Conservation (phyloP, 2,329 filamentous ascomycete species). For the Tolypocladium ovalisporum region DNA sequence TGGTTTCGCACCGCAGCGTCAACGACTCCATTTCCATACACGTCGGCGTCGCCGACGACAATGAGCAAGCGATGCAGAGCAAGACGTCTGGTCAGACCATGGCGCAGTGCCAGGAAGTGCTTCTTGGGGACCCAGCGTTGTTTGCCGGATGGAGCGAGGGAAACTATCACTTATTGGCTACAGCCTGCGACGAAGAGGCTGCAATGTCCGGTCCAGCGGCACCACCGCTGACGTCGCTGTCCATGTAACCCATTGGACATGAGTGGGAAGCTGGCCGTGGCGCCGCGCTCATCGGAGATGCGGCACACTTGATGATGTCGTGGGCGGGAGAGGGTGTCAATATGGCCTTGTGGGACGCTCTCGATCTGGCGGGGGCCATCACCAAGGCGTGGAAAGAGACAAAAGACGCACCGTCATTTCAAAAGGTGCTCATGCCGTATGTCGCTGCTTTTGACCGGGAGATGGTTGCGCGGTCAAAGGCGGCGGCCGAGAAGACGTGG, state of each 20-base stretch:
- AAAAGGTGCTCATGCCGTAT: constrained; percentile 6
- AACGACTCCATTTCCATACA: constrained; percentile 18
- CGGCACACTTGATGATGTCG: constrained; percentile 41
- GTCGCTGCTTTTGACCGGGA: constrained; percentile 1
- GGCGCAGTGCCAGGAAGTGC: constrained; percentile 5
- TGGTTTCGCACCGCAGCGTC: constrained; percentile 19
- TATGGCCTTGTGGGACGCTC: constrained; percentile 36
- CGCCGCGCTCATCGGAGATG: constrained; percentile 41
- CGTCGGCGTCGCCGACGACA: constrained; percentile 11
- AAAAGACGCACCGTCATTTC: constrained; percentile 3
- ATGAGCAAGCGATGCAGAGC: constrained; percentile 11
- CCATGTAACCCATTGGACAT: constrained; percentile 30
- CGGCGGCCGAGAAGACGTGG: constrained; percentile 4
- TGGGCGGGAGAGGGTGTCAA: constrained; percentile 45
- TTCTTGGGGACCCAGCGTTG: constrained; percentile 11
- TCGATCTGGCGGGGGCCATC: constrained; percentile 30
- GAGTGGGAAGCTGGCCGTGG: constrained; percentile 29
- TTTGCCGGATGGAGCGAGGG: constrained; percentile 14
- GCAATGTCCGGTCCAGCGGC: constrained; percentile 7
- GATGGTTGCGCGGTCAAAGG: constrained; percentile 2
- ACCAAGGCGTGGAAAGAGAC: background rate
- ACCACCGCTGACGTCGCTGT: constrained; percentile 12
- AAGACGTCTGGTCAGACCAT: constrained; percentile 5
- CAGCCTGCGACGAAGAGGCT: constrained; percentile 14
- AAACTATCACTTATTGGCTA: constrained; percentile 16